Percentiles rank a stretch among this genome's conserved stretches.
Evolutionary conservation across 2,329 filamentous ascomycete species (phyloP).

Genomic region (Xylaria sp.): DNA sequence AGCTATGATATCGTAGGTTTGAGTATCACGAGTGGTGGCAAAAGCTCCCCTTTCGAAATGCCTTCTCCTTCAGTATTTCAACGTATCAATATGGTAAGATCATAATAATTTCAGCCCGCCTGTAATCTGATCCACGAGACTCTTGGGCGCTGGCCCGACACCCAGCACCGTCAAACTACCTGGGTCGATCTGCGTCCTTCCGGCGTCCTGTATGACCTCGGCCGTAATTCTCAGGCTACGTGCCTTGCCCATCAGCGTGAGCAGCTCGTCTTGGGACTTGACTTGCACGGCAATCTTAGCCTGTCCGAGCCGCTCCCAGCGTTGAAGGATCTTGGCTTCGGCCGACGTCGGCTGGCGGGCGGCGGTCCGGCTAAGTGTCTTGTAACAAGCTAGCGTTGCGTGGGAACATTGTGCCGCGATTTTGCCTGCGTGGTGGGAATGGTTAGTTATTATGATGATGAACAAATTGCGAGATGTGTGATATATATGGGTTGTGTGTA

Average conservation of each 20-base stretch:
- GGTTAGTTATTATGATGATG: slow-evolving; percentile 26
- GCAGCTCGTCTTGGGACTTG: slow-evolving; percentile 85
- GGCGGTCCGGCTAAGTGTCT: slow-evolving; percentile 73
- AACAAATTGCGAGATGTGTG: not conserved
- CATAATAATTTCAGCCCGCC: slow-evolving; percentile 50
- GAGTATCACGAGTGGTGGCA: not conserved
- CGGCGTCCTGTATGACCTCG: slow-evolving; percentile 93
- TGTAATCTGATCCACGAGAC: slow-evolving; percentile 80
- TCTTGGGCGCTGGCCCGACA: slow-evolving; percentile 83
- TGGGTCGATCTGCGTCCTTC: slow-evolving; percentile 93
- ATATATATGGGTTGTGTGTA: slow-evolving; percentile 1
- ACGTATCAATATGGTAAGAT: slow-evolving; percentile 1
- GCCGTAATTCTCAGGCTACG: slow-evolving; percentile 86
- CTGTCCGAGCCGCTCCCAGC: slow-evolving; percentile 89
- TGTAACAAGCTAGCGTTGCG: slow-evolving; percentile 98
- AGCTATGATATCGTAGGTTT: not conserved
- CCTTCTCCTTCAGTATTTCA: not conserved
- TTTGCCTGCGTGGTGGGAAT: slow-evolving; percentile 72
- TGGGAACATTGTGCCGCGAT: slow-evolving; percentile 96
- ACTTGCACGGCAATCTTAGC: slow-evolving; percentile 93
- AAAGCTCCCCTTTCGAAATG: not conserved
- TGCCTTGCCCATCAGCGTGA: slow-evolving; percentile 79
- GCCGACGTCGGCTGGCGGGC: slow-evolving; percentile 62
- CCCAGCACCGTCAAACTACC: slow-evolving; percentile 94
- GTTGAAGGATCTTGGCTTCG: slow-evolving; percentile 73